These are phyloP conservation scores for Fusarium tuaranense DNA, from an alignment of 2,329 filamentous ascomycete species.

Conservation along the genomic window DNA sequence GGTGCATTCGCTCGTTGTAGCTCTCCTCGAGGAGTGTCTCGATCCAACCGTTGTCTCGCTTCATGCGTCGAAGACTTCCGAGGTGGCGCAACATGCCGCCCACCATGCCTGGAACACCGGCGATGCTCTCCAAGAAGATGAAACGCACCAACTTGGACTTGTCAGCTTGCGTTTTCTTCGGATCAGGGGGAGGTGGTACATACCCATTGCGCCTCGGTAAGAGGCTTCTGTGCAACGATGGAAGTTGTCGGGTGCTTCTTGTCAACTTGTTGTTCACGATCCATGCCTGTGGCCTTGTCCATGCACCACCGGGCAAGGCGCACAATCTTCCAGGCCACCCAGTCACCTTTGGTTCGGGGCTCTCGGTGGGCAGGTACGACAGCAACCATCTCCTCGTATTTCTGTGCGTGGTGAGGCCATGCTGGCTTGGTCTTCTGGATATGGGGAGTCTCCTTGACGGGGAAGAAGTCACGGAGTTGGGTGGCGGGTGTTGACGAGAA, in stretches of 20 bases:
- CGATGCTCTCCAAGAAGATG: constrained; percentile 94
- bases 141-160: constrained; percentile 75
- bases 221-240: constrained; percentile 64
- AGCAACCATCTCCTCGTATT: constrained; percentile 80
- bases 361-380: constrained; percentile 83
- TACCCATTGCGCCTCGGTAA: constrained; percentile 89
- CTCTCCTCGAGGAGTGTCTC: constrained; percentile 90
- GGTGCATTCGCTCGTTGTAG: constrained; percentile 94
- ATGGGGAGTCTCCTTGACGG: constrained; percentile 68
- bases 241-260: constrained; percentile 68
- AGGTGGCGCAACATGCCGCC: constrained; percentile 94
- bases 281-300: constrained; percentile 81
- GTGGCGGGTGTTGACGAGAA: constrained; percentile 63
- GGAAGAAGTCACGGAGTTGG: constrained; percentile 71
- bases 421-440: constrained; percentile 73
- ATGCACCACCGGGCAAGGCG: constrained; percentile 82
- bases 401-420: constrained; percentile 81
- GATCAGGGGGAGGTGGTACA: constrained; percentile 28
- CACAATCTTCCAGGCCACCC: constrained; percentile 81
- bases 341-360: constrained; percentile 79
- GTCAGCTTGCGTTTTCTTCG: constrained; percentile 22
- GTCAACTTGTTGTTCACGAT: constrained; percentile 77
- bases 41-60: constrained; percentile 97
- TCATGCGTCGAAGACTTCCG: constrained; percentile 84
- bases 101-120: constrained; percentile 96